Evolutionary conservation across 306 rosid species (phyloP).

Genomic region (Prosopis cineraria): DNA sequence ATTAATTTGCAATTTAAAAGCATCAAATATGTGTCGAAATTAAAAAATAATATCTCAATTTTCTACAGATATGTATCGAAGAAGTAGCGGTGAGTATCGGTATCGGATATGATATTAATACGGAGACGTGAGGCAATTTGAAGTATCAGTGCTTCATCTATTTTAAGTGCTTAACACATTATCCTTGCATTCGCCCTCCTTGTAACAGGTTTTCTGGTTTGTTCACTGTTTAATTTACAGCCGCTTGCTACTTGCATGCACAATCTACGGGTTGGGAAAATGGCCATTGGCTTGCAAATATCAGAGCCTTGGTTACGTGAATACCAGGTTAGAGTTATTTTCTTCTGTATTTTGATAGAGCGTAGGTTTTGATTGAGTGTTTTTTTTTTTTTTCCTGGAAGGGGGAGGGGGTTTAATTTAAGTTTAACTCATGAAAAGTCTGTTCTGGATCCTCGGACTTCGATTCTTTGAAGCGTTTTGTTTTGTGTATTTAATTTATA

Average conservation of each 20-base stretch:
- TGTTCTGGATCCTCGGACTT: not conserved
- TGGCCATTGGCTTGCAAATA: slow-evolving; percentile 94
- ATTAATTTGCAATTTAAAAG: too few relatives aligned
- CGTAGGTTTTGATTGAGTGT: not conserved
- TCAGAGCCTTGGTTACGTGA: slow-evolving; percentile 99
- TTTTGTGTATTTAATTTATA: not conserved
- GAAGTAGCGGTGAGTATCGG: too few relatives aligned
- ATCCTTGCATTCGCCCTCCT: not conserved
- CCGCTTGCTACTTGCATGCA: slow-evolving; percentile 97
- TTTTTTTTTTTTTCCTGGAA: not conserved
- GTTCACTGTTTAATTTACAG: slow-evolving; percentile 43
- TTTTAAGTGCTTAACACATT: not conserved
- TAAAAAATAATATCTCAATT: too few relatives aligned
- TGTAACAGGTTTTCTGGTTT: slow-evolving; percentile 22
- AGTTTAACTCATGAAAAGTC: not conserved
- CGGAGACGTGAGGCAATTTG: too few relatives aligned
- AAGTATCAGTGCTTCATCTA: too few relatives aligned
- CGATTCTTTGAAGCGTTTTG: not conserved
- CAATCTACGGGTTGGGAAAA: slow-evolving; percentile 75
- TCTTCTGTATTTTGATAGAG: slow-evolving; percentile 5
- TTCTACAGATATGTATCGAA: too few relatives aligned
- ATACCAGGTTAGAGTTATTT: slow-evolving; percentile 74
- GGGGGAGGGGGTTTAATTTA: not conserved
- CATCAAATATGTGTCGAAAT: too few relatives aligned
- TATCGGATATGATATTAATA: too few relatives aligned